phyloP scores from a whole-genome alignment of 2,329 filamentous ascomycete species.

The Chaetomiaceae sp. region DNA sequence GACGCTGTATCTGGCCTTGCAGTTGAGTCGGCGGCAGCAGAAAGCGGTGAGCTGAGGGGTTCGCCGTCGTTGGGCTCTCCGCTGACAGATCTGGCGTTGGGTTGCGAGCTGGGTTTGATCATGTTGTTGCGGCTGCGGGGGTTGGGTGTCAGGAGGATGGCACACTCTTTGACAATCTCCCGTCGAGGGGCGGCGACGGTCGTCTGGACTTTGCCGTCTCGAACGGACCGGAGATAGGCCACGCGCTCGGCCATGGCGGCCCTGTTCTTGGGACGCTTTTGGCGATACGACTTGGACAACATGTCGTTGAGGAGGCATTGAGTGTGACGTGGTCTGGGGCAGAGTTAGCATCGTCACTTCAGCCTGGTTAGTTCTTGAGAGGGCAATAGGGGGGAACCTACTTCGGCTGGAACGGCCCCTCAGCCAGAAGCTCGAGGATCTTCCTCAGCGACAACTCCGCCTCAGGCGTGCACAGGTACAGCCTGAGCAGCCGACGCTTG shows the following conservation, averaged over 20 bases:
- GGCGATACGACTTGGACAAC: constrained; percentile 20
- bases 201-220: neutral
- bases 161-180: constrained; percentile 5
- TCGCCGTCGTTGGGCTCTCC: neutral
- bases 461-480: constrained; percentile 20
- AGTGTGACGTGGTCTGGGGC: constrained; percentile 17
- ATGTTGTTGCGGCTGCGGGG: neutral
- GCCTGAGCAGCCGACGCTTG: constrained; percentile 13
- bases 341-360: no score
- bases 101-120: neutral
- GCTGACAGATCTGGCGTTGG: neutral
- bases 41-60: neutral
- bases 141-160: constrained; percentile 10
- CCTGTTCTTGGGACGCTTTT: constrained; percentile 16
- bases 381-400: no score
- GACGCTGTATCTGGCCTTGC: neutral
- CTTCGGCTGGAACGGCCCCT: constrained; percentile 16
- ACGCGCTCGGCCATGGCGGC: constrained; percentile 11
- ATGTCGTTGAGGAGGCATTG: constrained; percentile 20
- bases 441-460: constrained; percentile 16
- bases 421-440: constrained; percentile 13
- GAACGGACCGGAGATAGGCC: constrained; percentile 12
- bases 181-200: neutral
- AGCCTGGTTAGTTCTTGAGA: no score
- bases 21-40: no score